Base-by-base conservation (phyloP, 257 asterid genomes). In the Asclepias syriaca region DNA sequence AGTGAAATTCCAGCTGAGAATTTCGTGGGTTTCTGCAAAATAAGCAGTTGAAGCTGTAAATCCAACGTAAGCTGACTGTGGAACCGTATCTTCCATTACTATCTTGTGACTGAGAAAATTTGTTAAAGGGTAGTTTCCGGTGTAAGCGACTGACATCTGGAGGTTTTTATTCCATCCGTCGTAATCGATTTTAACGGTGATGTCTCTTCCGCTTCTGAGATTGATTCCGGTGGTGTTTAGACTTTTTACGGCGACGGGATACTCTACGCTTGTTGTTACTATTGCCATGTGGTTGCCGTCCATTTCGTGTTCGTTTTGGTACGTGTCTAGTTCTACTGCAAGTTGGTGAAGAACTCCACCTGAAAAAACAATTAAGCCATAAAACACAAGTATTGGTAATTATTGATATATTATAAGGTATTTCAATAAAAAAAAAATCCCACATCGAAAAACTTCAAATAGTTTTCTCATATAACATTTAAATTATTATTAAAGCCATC, bases 1-100 rank as follows among this genome's bases (percentile, higher is more conserved):
- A 12, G 90, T 85, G 81, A 90, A 86, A 59, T 84, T 84, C 91
- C 96, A 90, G 57, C 70, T 74, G 32, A 88, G 84, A 63, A 90
- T 77, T 68, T 85, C 90, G 70, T 88, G 95, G 6, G 81, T 59
- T 69, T 88, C 88, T 6, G 78, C 71, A 14, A 86, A 63, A 55
- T 78, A 82, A 2, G 93, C 91, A 1, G 88, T 88, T 39, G 95
- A 81, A 64, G 84, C 91, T 11, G 88, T 84, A 66, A 85, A 90
- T 48, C 95, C 96, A 22, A 88, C 80, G 22, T 80, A 90, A 49
- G 86, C 79, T 34, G 79, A 78, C 50, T 65, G 83, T 6, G 85
- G 89, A 46, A 88, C 86, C 1, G 75, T 84, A 7, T 88, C 84
- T 70, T 81, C 77, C 87, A 90, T 71, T 39, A 81, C 66, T 18